Base-by-base conservation (phyloP, 306 rosid species). In the Biancaea sappan region DNA sequence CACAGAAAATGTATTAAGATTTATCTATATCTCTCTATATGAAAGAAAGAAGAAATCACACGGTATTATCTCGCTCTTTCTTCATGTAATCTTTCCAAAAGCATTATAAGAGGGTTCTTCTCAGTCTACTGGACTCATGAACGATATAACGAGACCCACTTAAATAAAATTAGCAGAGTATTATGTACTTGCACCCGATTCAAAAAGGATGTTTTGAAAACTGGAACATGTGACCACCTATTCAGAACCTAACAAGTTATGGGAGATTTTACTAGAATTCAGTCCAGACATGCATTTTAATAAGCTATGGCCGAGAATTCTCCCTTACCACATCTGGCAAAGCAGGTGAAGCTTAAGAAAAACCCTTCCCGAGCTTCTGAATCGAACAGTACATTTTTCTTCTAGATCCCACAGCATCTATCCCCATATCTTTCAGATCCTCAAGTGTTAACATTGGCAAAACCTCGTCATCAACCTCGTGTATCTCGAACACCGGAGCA, bases 391-490 rank as follows among this genome's bases (percentile, higher is more conserved):
- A 91, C 92, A 93, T 86, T 85, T 93, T 93, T 46, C 98, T 91
- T 69, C 97, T 85, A 0, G 97, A 88, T 16, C 97, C 97, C 61
- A 91, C 98, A 19, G 97, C 98, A 76, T 58, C 85, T 54, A 93
- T 89, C 35, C 98, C 98, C 98, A 93, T 93, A 63, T 91, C 97
- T 80, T 93, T 91, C 67, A 93, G 97, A 86, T 93, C 98, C 77
- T 81, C 85, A 2, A 77, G 46, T 8, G 85, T 81, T 71, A 94
- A 73, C 97, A 90, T 84, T 26, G 99, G 96, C 89, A 94, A 79
- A 10, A 94, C 86, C 75, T 94, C 99, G 51, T 91, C 97, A 81
- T 94, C 98, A 24, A 94, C 98, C 77, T 94, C 98, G 31, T 94
- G 97, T 31, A 94, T 86, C 79, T 94, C 97, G 8, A 94, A 94